Conservation (phyloP, 305 asterid genomes). For the Solanum hybrid region DNA sequence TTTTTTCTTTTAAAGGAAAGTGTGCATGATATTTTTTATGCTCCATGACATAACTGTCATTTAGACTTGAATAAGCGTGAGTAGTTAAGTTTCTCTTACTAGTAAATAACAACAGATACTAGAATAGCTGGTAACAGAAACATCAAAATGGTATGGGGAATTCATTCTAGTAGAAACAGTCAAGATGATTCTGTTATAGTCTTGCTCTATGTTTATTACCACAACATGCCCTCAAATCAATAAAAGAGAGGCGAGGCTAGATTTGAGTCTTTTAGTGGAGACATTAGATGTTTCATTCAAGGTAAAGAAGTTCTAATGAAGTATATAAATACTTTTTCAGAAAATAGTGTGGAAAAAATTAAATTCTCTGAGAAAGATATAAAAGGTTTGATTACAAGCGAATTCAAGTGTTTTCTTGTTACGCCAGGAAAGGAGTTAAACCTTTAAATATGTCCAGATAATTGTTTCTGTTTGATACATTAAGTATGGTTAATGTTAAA, state of each 20-base stretch:
- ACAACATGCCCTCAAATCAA: background rate
- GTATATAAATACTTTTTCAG: background rate
- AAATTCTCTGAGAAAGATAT: background rate
- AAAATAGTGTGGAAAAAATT: background rate
- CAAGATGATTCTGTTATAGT: background rate
- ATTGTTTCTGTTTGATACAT: background rate
- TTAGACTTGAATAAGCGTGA: background rate
- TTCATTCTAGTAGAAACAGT: background rate
- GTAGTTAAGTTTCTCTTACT: background rate
- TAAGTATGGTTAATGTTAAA: background rate
- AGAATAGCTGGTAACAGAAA: background rate
- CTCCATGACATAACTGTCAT: background rate
- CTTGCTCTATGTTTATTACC: background rate
- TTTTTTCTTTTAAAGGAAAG: background rate
- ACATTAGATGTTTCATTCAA: background rate
- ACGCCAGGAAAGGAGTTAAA: background rate
- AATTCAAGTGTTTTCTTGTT: conserved; percentile 2
- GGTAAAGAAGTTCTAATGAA: background rate
- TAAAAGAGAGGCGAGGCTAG: background rate
- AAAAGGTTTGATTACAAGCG: background rate
- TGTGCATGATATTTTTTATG: background rate
- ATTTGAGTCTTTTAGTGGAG: background rate
- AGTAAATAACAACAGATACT: background rate
- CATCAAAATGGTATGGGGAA: background rate
- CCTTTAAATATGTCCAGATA: background rate